These are phyloP conservation scores for Colletotrichum chlorophyti DNA, from an alignment of 2,329 filamentous ascomycete genomes.

Conservation along the genomic window DNA sequence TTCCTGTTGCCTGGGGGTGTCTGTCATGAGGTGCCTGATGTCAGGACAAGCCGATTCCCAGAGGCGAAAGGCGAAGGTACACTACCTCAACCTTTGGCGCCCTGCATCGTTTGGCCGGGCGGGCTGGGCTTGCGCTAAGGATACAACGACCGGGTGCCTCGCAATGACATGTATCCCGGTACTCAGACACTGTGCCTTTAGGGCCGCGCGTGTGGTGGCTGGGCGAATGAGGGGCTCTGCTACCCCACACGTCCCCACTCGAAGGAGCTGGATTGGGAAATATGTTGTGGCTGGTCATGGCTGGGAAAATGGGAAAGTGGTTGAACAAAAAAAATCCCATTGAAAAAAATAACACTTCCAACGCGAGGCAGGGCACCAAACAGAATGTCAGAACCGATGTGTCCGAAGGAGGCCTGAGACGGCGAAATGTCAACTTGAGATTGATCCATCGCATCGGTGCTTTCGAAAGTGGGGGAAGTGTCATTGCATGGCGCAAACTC, in stretches of 20 bases:
- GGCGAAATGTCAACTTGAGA: not conserved
- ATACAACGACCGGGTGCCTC: not conserved
- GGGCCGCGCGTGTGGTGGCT: constrained; percentile 29
- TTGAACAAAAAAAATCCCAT: no score
- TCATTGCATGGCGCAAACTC: no score
- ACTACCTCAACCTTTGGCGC: not conserved
- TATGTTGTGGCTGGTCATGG: constrained; percentile 26
- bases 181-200: constrained; percentile 26
- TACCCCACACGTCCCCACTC: not conserved
- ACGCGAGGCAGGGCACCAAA: constrained; percentile 1
- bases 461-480: not conserved
- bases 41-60: no score
- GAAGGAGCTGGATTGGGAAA: constrained; percentile 13
- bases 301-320: constrained; percentile 17
- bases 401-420: not conserved
- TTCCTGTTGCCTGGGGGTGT: constrained; percentile 5
- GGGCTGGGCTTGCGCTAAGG: not conserved
- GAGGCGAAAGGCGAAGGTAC: no score
- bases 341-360: no score
- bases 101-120: not conserved
- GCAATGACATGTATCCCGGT: no score
- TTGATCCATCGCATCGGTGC: no score
- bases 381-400: constrained; percentile 12
- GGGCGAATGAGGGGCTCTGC: constrained; percentile 21
- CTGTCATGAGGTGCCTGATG: no score